These are phyloP conservation scores for Camellia granthamiana DNA, from an alignment of 148 eudicot genomes.

Conservation along the genomic window DNA sequence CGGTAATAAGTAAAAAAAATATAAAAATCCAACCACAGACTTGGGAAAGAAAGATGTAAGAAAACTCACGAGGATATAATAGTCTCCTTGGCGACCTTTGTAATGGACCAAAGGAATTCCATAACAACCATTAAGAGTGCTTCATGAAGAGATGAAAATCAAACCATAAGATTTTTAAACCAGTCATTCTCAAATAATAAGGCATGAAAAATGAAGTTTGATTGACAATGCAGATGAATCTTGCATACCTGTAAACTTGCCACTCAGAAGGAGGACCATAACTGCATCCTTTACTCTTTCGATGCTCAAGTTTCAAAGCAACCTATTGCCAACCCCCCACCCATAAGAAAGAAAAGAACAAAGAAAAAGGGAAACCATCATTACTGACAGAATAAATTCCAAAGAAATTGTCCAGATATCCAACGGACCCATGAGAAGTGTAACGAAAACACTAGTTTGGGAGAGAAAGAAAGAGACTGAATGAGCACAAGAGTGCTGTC, in stretches of 20 bases:
- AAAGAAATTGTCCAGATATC: background rate
- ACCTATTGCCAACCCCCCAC: constrained; percentile 22
- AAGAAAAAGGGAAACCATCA: background rate
- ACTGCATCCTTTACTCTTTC: constrained; percentile 46
- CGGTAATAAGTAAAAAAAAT: background rate
- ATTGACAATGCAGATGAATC: background rate
- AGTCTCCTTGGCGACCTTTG: constrained; percentile 81
- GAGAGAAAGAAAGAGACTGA: no score
- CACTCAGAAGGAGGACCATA: constrained; percentile 55
- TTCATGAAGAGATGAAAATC: constrained; percentile 20
- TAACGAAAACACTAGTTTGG: no score
- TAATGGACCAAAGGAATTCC: constrained; percentile 72
- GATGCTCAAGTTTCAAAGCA: constrained; percentile 46
- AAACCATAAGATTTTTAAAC: background rate
- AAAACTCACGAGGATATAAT: constrained; percentile 49
- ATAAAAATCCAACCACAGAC: background rate
- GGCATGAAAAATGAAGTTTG: background rate
- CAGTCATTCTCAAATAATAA: background rate
- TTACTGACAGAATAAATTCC: background rate
- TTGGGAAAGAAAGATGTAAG: background rate
- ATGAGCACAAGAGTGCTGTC: no score
- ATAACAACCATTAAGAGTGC: constrained; percentile 76
- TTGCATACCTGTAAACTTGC: constrained; percentile 44
- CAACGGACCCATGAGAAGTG: background rate
- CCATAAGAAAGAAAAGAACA: background rate